Base-by-base conservation (phyloP, 192 early-diverging fungal genomes). In the Rhizophagus sp. region DNA sequence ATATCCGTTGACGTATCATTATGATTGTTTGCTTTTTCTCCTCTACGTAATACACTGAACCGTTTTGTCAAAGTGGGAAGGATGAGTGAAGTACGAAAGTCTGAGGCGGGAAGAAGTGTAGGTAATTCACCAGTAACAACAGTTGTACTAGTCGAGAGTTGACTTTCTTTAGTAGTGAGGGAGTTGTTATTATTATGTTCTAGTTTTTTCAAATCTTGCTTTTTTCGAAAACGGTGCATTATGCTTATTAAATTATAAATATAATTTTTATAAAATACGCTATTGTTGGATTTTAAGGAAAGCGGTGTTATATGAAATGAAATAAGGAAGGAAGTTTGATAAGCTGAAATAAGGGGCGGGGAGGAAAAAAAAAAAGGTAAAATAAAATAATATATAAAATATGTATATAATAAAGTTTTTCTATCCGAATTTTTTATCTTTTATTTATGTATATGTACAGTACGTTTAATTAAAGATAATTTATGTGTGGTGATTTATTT, bases 191-290 rank as follows among this genome's bases (percentile, higher is more conserved):
- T 24, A 15, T 36, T 9, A 8, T 34, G 7, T 30, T 12, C 12
- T 19, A 22, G 19, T 64, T 77, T 77, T 77, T 65, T 77, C 27
- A 64, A 25, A 17, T 77, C 75, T 36, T 62, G 34, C 75, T 63
- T 76, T 27, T 76, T 76, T 64, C 57, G 15, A 41, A 76, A 76
- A 27, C 62, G 39, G 34, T 76, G 62, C 75, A 76, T 76, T 49
- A 19, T 69, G 27, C 9, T 44, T 44, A 47, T 6, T 36, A 36
- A 36, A 36, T 36, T 36, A 47, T 47, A 12, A 12, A 47, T 12
- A 47, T 47, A 12, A 12, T 47, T 47, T 2, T 47, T 41, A 5
- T 8, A 41, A 47, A 47, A 47, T 47, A 13, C 44, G 10, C 44
- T 1, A 47, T 47, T 47, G 44, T 47, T 47, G 44, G 44, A 12